Evolutionary conservation across 2,329 filamentous ascomycete species (phyloP), one percentile per base, ranked within the genome.

Genomic region (Sclerotiophoma versabilis): DNA sequence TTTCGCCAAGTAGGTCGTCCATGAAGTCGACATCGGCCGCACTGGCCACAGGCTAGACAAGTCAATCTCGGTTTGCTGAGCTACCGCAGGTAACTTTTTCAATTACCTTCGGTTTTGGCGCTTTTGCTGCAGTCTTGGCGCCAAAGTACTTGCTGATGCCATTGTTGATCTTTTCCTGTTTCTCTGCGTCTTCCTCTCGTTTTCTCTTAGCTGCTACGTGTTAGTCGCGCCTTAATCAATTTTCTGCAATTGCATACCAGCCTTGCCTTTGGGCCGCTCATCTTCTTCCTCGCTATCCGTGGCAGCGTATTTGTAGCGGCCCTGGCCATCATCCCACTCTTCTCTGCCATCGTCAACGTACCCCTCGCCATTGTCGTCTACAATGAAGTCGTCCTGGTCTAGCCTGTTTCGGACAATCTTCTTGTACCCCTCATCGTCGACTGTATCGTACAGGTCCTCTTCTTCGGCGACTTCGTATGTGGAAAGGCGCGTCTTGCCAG

Each of bases 291-390:
- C 92, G 29, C 87, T 90, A 27, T 75, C 72, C 22, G 58, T 88
- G 84, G 73, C 89, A 85, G 74, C 89, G 81, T 71, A 85, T 79
- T 55, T 82, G 82, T 62, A 82, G 80, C 61, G 88, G 83, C 65
- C 89, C 85, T 76, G 93, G 87, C 93, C 93, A 93, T 67, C 70
- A 39, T 76, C 73, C 75, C 75, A 77, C 39, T 77, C 75, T 57
- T 98, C 95, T 77, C 95, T 88, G 57, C 95, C 95, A 71, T 98
- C 95, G 73, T 98, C 93, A 62, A 92, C 93, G 70, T 99, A 99
- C 30, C 95, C 93, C 73, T 93, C 92, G 70, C 93, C 93, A 79
- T 97, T 96, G 79, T 99, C 95, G 79, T 98, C 95, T 56, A 99
- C 93, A 46, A 99, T 93, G 70, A 99, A 99, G 78, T 99, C 95